Conservation (phyloP, 345 rosid genomes). For the Ceriops zippeliana region DNA sequence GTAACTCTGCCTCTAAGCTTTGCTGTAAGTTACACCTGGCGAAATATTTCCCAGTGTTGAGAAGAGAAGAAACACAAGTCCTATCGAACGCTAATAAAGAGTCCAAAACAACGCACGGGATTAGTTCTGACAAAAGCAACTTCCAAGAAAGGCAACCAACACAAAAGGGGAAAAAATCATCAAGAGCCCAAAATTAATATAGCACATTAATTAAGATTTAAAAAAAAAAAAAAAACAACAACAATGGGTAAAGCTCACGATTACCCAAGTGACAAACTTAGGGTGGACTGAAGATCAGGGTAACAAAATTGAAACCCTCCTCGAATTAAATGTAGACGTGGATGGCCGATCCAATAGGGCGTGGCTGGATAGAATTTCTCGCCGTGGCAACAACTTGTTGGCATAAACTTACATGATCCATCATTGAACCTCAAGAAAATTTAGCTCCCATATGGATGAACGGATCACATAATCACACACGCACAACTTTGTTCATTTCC, state of each 20-base stretch:
- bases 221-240: not conserved
- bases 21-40: too few relatives aligned
- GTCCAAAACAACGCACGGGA: not conserved
- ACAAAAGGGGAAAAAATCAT: not conserved
- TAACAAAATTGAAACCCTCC: slow-evolving; percentile 48
- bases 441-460: not conserved
- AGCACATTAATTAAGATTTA: slow-evolving; percentile 2
- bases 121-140: not conserved
- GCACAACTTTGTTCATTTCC: slow-evolving; percentile 57
- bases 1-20: too few relatives aligned
- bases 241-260: slow-evolving; percentile 17
- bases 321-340: slow-evolving; percentile 32
- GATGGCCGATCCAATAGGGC: slow-evolving; percentile 24
- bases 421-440: not conserved
- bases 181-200: slow-evolving; percentile 6
- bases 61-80: too few relatives aligned
- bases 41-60: too few relatives aligned
- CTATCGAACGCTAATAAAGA: too few relatives aligned
- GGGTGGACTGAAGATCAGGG: slow-evolving; percentile 21
- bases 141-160: not conserved
- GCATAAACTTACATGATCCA: slow-evolving; percentile 10
- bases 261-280: slow-evolving; percentile 17
- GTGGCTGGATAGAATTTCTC: slow-evolving; percentile 19
- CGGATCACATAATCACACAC: slow-evolving; percentile 56
- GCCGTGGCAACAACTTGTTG: slow-evolving; percentile 12